phyloP scores from a whole-genome alignment of 2,329 filamentous ascomycete genomes.

The Botrytis fragariae region DNA sequence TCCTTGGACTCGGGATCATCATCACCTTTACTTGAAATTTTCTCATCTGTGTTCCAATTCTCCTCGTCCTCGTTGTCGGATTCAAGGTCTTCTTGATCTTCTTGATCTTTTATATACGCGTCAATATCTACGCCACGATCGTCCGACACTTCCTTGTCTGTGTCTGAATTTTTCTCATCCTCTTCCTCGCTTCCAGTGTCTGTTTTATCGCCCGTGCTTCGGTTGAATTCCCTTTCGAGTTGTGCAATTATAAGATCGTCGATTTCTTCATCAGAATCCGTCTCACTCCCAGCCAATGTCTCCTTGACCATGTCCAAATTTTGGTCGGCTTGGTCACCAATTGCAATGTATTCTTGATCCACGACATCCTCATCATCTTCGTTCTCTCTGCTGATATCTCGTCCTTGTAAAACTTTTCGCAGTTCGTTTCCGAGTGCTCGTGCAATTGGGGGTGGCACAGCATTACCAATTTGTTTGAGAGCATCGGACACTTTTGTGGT shows the following conservation, averaged over 20 bases:
- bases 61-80: too few species aligned
- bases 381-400: too few species aligned
- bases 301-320: rapidly evolving
- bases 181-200: neutral
- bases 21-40: too few species aligned
- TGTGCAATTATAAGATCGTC: neutral
- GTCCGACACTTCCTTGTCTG: too few species aligned
- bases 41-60: too few species aligned
- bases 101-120: too few species aligned
- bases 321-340: neutral
- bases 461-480: conserved; percentile 12
- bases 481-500: conserved; percentile 8
- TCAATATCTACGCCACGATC: neutral
- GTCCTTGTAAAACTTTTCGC: neutral
- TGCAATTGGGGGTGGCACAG: conserved; percentile 11
- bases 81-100: neutral
- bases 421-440: conserved; percentile 6
- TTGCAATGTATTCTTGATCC: too few species aligned
- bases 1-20: neutral
- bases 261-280: neutral
- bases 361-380: neutral
- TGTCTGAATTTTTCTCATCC: neutral
- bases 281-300: neutral
- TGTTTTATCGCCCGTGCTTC: neutral
- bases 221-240: neutral